Evolutionary conservation across 1,139 yeast species (phyloP), one percentile per base, ranked within the genome.

Genomic region (Torulaspora pretoriensis): DNA sequence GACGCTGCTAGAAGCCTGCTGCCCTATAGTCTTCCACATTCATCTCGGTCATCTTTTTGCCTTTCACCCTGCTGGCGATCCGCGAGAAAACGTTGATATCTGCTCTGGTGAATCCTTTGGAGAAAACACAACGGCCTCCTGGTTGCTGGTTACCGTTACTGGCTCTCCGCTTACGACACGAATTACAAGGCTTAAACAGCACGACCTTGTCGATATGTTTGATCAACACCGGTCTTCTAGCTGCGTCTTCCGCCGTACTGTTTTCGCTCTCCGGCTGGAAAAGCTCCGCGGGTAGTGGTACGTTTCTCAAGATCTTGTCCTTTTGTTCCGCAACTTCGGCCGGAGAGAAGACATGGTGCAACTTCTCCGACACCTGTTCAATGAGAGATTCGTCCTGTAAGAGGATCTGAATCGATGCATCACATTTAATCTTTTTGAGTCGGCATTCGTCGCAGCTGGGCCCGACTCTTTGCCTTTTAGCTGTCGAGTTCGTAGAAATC

Each of bases 391-490:
- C 52, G 36, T 56, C 57, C 41, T 60, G 60, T 23, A 45, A 40
- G 9, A 65, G 24, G 4, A 63, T 65, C 45, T 53, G 64, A 10
- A 82, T 78, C 53, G 75, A 81, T 2, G 90, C 87, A 58, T 83
- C 81, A 65, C 92, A 83, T 63, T 81, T 83, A 48, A 82, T 84
- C 63, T 83, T 83, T 49, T 87, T 73, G n/a, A 75, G 61, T 42
- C 89, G 70, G 61, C 92, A 83, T 35, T 77, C 69, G 61, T 83
- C 90, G 64, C 92, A 83, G 39, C 85, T 78, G 8, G 90, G 90
- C 0, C 92, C 90, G 17, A 78, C 70, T 49, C 92, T 68, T 63
- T 83, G 90, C 53, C 84, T 63, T 74, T 73, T 60, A 26, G 52
- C 37, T 2, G 34, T 12, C 32, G 36, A 31, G 32, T 36, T 24